Conservation (phyloP, 2,329 filamentous ascomycete species). For the Nectriaceae sp. region DNA sequence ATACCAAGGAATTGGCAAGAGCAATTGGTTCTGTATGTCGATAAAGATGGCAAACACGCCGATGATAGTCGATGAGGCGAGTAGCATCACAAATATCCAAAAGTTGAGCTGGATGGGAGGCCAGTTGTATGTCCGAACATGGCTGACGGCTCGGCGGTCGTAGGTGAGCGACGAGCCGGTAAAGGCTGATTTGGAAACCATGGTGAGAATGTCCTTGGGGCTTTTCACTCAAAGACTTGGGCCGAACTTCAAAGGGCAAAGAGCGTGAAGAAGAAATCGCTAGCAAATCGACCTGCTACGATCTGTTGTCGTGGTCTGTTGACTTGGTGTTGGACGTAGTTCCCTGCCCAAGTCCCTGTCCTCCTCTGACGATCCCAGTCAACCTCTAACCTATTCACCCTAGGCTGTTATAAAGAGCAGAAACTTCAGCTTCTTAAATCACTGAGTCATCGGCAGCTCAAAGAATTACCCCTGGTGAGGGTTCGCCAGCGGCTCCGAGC, state of each 20-base stretch:
- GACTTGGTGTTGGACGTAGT: not conserved
- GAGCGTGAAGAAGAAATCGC: too few relatives aligned
- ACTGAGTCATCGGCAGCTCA: not conserved
- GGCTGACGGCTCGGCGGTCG: conserved; percentile 43
- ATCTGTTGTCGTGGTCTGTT: not conserved
- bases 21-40: conserved; percentile 56
- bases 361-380: too few relatives aligned
- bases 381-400: too few relatives aligned
- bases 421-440: not conserved
- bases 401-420: too few relatives aligned
- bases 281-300: too few relatives aligned
- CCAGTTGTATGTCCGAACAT: conserved; percentile 66
- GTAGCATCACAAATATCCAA: conserved; percentile 67
- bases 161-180: conserved; percentile 45
- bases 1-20: conserved; percentile 61
- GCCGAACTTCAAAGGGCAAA: too few relatives aligned
- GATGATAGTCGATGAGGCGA: conserved; percentile 58
- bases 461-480: not conserved
- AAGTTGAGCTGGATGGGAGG: conserved; percentile 67
- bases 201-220: conserved; percentile 14
- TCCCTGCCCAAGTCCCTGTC: too few relatives aligned
- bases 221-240: too few relatives aligned
- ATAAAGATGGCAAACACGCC: conserved; percentile 64
- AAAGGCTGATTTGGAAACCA: conserved; percentile 29
- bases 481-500: not conserved